phyloP scores from a whole-genome alignment of 2,329 filamentous ascomycete species.

The Xylariomycetidae sp. region DNA sequence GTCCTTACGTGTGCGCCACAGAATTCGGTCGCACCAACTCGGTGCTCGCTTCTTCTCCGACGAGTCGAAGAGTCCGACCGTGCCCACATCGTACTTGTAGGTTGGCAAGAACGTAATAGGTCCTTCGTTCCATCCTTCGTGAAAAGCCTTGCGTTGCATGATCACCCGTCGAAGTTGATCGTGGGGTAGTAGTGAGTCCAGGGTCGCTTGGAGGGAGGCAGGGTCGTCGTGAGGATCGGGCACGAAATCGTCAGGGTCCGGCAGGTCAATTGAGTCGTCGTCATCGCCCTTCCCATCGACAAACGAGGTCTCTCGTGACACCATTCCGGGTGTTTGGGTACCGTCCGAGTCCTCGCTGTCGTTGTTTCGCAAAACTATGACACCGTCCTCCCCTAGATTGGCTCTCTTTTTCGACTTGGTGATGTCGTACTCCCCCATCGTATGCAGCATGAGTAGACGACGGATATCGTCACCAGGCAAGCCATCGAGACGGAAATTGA shows the following conservation, averaged over 20 bases:
- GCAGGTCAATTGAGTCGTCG: slow-evolving; percentile 34
- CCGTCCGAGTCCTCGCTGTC: slow-evolving; percentile 38
- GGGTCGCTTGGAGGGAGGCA: slow-evolving; percentile 78
- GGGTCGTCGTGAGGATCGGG: slow-evolving; percentile 71
- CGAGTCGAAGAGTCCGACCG: slow-evolving; percentile 84
- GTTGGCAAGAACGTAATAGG: slow-evolving; percentile 84
- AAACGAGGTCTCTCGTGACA: slow-evolving; percentile 27
- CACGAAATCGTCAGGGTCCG: slow-evolving; percentile 60
- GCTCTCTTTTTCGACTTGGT: slow-evolving; percentile 34
- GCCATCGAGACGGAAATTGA: slow-evolving; percentile 88
- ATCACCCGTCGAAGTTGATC: slow-evolving; percentile 79
- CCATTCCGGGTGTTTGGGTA: slow-evolving; percentile 24
- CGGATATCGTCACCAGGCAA: slow-evolving; percentile 88
- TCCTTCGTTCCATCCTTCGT: slow-evolving; percentile 90
- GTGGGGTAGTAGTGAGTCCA: slow-evolving; percentile 80
- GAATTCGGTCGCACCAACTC: slow-evolving; percentile 93
- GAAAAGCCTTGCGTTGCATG: slow-evolving; percentile 69
- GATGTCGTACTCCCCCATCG: slow-evolving; percentile 67
- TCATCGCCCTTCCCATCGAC: slow-evolving; percentile 21
- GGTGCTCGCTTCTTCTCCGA: slow-evolving; percentile 90
- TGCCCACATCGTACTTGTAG: slow-evolving; percentile 98
- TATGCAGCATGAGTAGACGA: slow-evolving; percentile 74
- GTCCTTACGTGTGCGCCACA: slow-evolving; percentile 74
- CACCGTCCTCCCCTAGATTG: slow-evolving; percentile 39
- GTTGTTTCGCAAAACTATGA: slow-evolving; percentile 45